These are phyloP conservation scores for Trichocladium uniseriatum DNA, from an alignment of 495 filamentous ascomycete species.

Conservation along the genomic window DNA sequence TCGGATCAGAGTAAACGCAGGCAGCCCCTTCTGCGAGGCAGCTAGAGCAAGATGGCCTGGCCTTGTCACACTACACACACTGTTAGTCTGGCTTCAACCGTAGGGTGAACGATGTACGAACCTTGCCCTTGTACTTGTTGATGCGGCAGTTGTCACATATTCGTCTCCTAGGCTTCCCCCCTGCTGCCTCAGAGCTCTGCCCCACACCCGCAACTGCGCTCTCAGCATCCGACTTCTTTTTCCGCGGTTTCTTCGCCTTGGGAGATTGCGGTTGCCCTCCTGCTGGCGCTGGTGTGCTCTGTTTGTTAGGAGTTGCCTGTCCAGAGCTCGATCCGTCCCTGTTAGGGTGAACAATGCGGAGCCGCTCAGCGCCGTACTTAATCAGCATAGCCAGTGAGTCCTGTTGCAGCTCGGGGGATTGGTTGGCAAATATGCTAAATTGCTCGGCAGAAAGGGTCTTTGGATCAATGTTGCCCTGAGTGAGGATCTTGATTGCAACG, in stretches of 20 bases:
- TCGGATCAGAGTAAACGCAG: conserved; percentile 31
- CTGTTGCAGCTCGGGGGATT: conserved; percentile 37
- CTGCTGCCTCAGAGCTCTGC: conserved; percentile 9
- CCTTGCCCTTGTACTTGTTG: conserved; percentile 16
- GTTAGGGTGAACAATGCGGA: conserved; percentile 38
- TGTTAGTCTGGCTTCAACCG: conserved; percentile 1
- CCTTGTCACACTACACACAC: conserved; percentile 31
- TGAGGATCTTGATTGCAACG: conserved; percentile 33
- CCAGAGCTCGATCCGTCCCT: conserved; percentile 21
- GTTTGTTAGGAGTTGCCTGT: conserved; percentile 13
- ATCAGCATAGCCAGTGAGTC: conserved; percentile 37
- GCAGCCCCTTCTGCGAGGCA: conserved; percentile 21
- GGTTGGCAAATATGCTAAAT: conserved; percentile 43
- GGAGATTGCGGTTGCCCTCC: not conserved
- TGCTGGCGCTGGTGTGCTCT: conserved; percentile 4
- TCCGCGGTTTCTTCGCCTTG: conserved; percentile 18
- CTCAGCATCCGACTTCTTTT: conserved; percentile 22
- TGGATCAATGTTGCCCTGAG: conserved; percentile 28
- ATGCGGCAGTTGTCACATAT: conserved; percentile 32
- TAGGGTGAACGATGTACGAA: not conserved
- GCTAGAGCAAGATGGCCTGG: conserved; percentile 30
- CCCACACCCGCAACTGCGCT: conserved; percentile 12
- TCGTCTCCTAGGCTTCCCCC: conserved; percentile 23
- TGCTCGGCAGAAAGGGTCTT: conserved; percentile 37
- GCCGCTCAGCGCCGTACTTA: conserved; percentile 35